phyloP scores from a whole-genome alignment of 1,139 yeast species.

The Protomyces inouyei region DNA sequence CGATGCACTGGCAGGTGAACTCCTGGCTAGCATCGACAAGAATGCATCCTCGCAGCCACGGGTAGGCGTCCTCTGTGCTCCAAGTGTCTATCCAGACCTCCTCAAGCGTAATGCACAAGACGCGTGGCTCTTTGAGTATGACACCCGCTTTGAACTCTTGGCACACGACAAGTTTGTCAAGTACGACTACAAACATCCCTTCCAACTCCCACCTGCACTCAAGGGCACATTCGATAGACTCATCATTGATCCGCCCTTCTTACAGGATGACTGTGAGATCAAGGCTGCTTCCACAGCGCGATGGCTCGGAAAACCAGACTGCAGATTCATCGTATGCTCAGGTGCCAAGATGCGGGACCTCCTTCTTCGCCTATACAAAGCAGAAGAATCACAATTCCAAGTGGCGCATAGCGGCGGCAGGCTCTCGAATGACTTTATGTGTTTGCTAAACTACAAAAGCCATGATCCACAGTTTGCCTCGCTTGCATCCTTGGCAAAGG shows the following conservation, averaged over 20 bases:
- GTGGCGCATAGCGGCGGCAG: constrained; percentile 78
- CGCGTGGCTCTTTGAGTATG: constrained; percentile 69
- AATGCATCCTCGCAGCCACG: constrained; percentile 46
- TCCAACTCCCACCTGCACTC: constrained; percentile 54
- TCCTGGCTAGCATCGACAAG: constrained; percentile 52
- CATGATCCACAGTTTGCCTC: neutral
- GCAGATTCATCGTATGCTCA: constrained; percentile 64
- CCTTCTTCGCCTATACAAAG: constrained; percentile 56
- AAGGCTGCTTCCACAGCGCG: constrained; percentile 47
- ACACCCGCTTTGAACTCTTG: constrained; percentile 64
- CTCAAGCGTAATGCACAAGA: constrained; percentile 43
- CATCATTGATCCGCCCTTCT: constrained; percentile 84
- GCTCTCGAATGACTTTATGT: constrained; percentile 77
- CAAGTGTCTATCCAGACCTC: constrained; percentile 85
- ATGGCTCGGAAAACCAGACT: constrained; percentile 46
- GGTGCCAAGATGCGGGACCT: constrained; percentile 79
- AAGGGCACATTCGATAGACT: constrained; percentile 63
- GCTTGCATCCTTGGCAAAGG: neutral
- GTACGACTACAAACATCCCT: constrained; percentile 71
- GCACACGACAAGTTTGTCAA: constrained; percentile 67
- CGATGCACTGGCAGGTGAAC: constrained; percentile 56
- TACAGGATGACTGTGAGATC: constrained; percentile 73
- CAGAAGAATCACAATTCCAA: constrained; percentile 53
- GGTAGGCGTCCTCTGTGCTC: constrained; percentile 77
- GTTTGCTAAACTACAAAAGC: constrained; percentile 38